Percentiles rank a stretch among this genome's conserved stretches.
phyloP scores from a whole-genome alignment of 73 alveolate species.

The Tetrahymena malaccensis region DNA sequence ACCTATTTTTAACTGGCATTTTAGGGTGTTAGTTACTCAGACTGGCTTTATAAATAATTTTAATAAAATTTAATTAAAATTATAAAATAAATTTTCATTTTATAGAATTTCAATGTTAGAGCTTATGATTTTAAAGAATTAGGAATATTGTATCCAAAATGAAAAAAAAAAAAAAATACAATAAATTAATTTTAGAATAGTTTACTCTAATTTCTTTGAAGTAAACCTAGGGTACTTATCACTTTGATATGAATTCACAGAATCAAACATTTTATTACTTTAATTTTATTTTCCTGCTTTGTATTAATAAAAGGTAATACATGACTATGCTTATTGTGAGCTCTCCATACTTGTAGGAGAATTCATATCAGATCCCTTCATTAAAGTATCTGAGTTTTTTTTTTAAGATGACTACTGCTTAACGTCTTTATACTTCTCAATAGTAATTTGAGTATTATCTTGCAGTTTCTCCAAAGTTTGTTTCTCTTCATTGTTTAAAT shows the following conservation, averaged over 20 bases:
- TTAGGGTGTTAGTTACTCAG: background rate
- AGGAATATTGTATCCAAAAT: too few species aligned
- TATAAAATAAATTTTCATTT: too few species aligned
- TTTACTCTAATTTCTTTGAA: background rate
- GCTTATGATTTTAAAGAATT: too few species aligned
- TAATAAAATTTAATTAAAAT: too few species aligned
- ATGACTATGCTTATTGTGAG: background rate
- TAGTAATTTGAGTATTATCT: background rate
- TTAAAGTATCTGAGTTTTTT: background rate
- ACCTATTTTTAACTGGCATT: too few species aligned
- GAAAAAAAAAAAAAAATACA: too few species aligned
- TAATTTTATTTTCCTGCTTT: background rate
- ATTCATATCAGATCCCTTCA: background rate
- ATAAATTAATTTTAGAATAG: too few species aligned
- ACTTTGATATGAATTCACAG: background rate
- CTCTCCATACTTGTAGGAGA: background rate
- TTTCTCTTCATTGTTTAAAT: background rate
- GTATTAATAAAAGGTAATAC: background rate
- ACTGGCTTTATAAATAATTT: background rate
- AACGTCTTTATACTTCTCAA: background rate
- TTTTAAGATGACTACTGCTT: background rate
- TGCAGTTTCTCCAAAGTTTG: background rate
- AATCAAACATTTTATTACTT: background rate
- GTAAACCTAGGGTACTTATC: background rate
- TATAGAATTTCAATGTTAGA: too few species aligned